Conservation (phyloP, 1,139 yeast genomes). For the Yamadazyma siamensis region DNA sequence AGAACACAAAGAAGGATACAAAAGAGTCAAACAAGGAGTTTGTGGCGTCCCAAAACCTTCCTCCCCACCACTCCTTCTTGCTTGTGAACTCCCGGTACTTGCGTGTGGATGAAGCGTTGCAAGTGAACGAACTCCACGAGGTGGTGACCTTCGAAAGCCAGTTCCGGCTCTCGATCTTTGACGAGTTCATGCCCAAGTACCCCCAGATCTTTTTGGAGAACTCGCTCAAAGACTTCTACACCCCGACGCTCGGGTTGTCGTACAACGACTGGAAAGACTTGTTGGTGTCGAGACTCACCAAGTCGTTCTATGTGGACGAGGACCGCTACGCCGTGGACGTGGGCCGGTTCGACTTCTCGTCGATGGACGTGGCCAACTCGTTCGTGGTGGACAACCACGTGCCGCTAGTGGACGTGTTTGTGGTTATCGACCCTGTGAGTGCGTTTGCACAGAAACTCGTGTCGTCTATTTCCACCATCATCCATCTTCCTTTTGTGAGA, state of each 20-base stretch:
- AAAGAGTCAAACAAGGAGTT: constrained; percentile 3
- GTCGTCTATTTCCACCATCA: constrained; percentile 46
- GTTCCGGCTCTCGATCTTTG: constrained; percentile 29
- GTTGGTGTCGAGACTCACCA: constrained; percentile 38
- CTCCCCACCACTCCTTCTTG: constrained; percentile 32
- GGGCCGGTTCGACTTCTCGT: constrained; percentile 41
- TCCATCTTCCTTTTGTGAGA: constrained; percentile 42
- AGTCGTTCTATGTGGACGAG: constrained; percentile 44
- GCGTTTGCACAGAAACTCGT: constrained; percentile 65
- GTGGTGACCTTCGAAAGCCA: constrained; percentile 34
- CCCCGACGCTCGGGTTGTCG: constrained; percentile 5
- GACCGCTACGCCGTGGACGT: constrained; percentile 33
- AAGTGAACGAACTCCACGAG: constrained; percentile 21
- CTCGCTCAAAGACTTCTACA: constrained; percentile 19
- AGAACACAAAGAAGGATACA: constrained; percentile 5
- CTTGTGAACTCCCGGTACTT: constrained; percentile 44
- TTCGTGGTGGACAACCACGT: constrained; percentile 24
- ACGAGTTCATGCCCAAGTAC: constrained; percentile 28
- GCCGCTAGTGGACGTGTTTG: constrained; percentile 46
- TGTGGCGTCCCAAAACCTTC: constrained; percentile 14
- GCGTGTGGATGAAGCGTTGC: constrained; percentile 22
- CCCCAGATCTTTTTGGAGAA: constrained; percentile 24
- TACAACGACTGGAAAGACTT: constrained; percentile 47
- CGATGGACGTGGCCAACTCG: constrained; percentile 29
- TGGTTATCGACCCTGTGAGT: constrained; percentile 69